phyloP scores from a whole-genome alignment of 345 rosid genomes.

The Eucalyptus victrix region DNA sequence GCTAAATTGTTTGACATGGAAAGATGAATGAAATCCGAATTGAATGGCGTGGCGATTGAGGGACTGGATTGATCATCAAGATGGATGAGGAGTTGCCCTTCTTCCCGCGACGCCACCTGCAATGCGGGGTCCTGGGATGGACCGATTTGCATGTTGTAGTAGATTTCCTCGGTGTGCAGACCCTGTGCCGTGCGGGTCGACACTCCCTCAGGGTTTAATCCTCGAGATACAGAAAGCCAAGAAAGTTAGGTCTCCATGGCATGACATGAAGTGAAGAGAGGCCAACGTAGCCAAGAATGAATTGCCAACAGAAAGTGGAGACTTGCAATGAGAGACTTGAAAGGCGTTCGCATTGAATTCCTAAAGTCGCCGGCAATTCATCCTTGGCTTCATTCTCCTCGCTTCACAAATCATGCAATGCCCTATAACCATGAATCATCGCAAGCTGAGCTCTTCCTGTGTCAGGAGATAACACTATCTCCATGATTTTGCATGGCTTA shows the following conservation, averaged over 20 bases:
- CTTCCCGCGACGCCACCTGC: neutral
- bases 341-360: neutral
- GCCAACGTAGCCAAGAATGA: neutral
- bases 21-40: neutral
- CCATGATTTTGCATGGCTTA: neutral
- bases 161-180: neutral
- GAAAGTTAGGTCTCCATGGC: neutral
- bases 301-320: neutral
- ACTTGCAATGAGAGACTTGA: neutral
- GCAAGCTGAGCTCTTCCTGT: neutral
- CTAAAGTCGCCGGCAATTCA: neutral
- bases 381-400: neutral
- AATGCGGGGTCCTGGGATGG: neutral
- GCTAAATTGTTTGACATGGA: neutral
- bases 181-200: neutral
- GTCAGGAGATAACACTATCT: neutral
- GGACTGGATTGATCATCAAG: neutral
- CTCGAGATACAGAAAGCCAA: neutral
- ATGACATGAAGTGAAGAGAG: neutral
- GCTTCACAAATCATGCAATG: neutral
- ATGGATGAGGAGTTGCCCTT: neutral
- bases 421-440: neutral
- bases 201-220: neutral
- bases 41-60: neutral
- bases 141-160: neutral